These are phyloP conservation scores for Kazachstania sp. DNA, from an alignment of 1,139 yeast genomes.

Conservation along the genomic window DNA sequence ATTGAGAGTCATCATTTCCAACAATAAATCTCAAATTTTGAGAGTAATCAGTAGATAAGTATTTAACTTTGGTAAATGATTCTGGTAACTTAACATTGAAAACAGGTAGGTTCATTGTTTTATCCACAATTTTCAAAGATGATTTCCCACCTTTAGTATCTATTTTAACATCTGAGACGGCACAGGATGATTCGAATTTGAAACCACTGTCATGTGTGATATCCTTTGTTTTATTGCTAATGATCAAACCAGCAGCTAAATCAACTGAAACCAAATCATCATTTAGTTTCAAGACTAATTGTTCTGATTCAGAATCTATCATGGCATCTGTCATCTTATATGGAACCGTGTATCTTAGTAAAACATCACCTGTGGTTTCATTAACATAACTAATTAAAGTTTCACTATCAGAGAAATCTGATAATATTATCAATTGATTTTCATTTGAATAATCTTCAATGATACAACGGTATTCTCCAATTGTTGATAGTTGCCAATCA, in stretches of 20 bases:
- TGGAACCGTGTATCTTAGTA: constrained; percentile 16
- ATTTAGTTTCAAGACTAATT: constrained; percentile 9
- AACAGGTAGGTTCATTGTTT: constrained; percentile 4
- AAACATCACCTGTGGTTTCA: constrained; percentile 16
- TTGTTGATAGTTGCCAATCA: constrained; percentile 29
- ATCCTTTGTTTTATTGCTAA: constrained; percentile 12
- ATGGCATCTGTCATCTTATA: constrained; percentile 14
- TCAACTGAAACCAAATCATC: constrained; percentile 2
- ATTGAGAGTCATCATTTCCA: constrained; percentile 16
- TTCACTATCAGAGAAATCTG: constrained; percentile 14
- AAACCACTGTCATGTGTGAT: background rate
- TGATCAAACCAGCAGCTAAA: constrained; percentile 3
- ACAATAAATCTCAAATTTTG: constrained; percentile 12
- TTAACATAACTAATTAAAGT: constrained; percentile 23
- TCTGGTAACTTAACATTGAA: constrained; percentile 12
- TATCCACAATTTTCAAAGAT: background rate
- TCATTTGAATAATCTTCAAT: constrained; percentile 3
- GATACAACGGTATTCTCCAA: constrained; percentile 26
- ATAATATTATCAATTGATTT: constrained; percentile 16
- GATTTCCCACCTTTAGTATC: background rate
- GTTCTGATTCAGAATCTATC: constrained; percentile 7
- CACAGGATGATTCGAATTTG: constrained; percentile 11
- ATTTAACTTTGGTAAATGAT: constrained; percentile 10
- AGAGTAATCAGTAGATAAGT: constrained; percentile 8
- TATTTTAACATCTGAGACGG: constrained; percentile 3